These are phyloP conservation scores for Rhazya stricta DNA, from an alignment of 257 asterid species.

Conservation along the genomic window DNA sequence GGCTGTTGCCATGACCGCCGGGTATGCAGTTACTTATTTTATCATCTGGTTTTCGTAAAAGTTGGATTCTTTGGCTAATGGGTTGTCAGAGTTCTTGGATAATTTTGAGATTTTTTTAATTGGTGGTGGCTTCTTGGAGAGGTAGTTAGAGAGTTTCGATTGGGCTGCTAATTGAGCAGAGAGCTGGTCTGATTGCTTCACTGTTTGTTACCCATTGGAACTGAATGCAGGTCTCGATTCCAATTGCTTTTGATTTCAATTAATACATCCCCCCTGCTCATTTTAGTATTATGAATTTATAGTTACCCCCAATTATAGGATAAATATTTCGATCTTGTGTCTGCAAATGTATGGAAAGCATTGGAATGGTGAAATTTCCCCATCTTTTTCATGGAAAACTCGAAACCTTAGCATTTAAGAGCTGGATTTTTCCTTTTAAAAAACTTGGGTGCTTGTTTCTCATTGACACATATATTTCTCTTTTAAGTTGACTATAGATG, in stretches of 20 bases:
- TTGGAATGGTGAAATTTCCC: background rate
- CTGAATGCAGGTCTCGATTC: background rate
- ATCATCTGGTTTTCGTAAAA: background rate
- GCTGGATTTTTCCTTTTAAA: background rate
- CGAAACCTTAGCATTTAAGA: background rate
- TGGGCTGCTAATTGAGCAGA: background rate
- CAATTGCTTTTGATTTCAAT: background rate
- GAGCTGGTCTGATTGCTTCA: background rate
- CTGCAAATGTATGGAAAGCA: background rate
- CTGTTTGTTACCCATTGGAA: background rate
- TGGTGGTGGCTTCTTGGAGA: background rate
- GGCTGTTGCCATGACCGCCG: conserved; percentile 40
- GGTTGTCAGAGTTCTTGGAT: background rate
- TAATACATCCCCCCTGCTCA: background rate
- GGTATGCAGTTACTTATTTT: conserved; percentile 31
- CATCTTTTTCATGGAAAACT: background rate
- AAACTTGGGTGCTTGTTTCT: background rate
- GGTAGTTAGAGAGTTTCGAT: background rate
- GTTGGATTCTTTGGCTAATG: background rate
- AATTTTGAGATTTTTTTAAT: background rate
- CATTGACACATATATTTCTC: background rate
- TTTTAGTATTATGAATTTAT: background rate
- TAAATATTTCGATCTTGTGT: background rate
- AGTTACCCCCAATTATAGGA: background rate
- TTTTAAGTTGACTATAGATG: background rate